These are phyloP conservation scores for Suillus hirtellus DNA, from an alignment of 768 basidiomycete genomes.

Conservation along the genomic window DNA sequence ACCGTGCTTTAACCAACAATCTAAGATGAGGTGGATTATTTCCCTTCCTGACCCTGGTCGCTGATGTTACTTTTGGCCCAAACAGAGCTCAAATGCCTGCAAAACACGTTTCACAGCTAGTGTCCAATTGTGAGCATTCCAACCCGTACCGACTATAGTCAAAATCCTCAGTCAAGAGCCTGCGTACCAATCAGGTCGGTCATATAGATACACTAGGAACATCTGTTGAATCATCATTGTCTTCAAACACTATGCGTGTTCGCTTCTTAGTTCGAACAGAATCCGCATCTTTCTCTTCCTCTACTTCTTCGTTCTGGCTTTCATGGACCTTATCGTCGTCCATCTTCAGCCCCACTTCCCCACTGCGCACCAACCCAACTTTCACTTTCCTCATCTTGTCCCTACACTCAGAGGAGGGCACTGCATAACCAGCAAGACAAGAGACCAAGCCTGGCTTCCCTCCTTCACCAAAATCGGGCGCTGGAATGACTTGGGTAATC, in stretches of 20 bases:
- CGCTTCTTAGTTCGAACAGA: too few relatives aligned
- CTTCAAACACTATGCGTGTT: too few relatives aligned
- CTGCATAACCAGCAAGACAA: constrained; percentile 39
- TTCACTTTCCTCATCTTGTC: constrained; percentile 40
- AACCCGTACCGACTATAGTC: too few relatives aligned
- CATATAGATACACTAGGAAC: constrained; percentile 25
- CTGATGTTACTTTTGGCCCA: too few relatives aligned
- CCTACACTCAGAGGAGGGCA: constrained; percentile 42
- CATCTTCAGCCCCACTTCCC: neutral
- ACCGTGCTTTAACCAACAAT: too few relatives aligned
- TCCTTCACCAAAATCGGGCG: constrained; percentile 36
- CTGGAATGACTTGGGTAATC: constrained; percentile 67
- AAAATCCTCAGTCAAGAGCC: neutral
- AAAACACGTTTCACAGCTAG: too few relatives aligned
- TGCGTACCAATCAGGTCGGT: neutral
- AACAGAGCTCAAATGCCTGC: too few relatives aligned
- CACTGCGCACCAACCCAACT: constrained; percentile 30
- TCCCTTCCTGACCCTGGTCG: too few relatives aligned
- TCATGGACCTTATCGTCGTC: constrained; percentile 10
- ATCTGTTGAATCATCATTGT: too few relatives aligned
- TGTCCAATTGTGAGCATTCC: too few relatives aligned
- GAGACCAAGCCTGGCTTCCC: constrained; percentile 29
- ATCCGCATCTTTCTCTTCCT: constrained; percentile 7
- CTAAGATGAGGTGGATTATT: too few relatives aligned
- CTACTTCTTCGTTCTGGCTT: constrained; percentile 1